Percentiles rank a stretch among this genome's conserved stretches.
These are phyloP conservation scores for Acanthamoeba royreba DNA, from an alignment of 208 protist species.

Conservation along the genomic window DNA sequence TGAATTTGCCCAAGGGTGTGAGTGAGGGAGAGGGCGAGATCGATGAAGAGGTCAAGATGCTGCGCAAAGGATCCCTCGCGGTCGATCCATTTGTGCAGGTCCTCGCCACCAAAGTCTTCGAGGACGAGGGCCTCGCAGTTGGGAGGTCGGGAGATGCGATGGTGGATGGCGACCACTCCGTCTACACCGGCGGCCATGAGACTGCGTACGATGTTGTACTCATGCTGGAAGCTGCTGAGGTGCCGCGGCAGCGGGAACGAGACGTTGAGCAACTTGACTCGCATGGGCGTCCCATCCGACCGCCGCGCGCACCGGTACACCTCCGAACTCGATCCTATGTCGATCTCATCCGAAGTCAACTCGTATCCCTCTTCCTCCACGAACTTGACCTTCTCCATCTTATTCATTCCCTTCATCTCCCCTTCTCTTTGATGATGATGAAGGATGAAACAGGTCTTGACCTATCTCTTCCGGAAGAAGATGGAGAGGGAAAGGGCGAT, in stretches of 20 bases:
- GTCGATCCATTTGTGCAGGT: slow-evolving; percentile 25
- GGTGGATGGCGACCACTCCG: neutral
- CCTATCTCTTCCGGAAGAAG: too few species aligned
- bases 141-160: neutral
- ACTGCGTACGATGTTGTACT: neutral
- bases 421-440: too few species aligned
- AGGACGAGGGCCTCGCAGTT: slow-evolving; percentile 22
- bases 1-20: slow-evolving; percentile 2
- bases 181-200: neutral
- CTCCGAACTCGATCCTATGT: neutral
- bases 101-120: neutral
- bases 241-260: slow-evolving; percentile 21
- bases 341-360: neutral
- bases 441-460: too few species aligned
- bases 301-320: neutral
- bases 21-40: neutral
- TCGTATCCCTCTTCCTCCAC: neutral
- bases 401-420: too few species aligned
- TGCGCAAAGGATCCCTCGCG: neutral
- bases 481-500: too few species aligned
- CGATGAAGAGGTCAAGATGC: too few species aligned
- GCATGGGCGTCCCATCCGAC: neutral
- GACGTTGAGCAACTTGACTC: slow-evolving; percentile 33
- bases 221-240: slow-evolving; percentile 39
- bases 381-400: neutral